These are phyloP conservation scores for Mercurialis annua DNA, from an alignment of 345 rosid genomes.

Conservation along the genomic window DNA sequence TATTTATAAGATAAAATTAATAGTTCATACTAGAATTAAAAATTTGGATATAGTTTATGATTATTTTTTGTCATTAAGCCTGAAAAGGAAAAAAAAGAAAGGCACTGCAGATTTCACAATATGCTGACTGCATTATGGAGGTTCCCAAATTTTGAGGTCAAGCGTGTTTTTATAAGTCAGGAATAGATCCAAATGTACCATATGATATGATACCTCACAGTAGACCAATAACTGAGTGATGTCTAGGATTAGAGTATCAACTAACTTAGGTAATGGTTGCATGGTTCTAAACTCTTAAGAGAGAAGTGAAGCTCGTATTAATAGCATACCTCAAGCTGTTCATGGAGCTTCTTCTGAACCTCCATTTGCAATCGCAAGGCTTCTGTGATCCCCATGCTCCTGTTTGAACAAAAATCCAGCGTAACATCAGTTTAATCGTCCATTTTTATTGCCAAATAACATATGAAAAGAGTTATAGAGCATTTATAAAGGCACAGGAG, in stretches of 20 bases:
- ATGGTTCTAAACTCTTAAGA: not conserved
- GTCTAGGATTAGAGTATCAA: not conserved
- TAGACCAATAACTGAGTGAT: not conserved
- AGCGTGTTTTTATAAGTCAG: not conserved
- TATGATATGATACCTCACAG: not conserved
- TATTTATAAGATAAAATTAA: too few relatives aligned
- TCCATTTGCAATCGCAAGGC: constrained; percentile 87
- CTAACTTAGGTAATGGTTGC: not conserved
- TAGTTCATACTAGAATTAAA: too few relatives aligned
- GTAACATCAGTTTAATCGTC: constrained; percentile 10
- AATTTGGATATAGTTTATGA: too few relatives aligned
- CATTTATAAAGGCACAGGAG: not conserved
- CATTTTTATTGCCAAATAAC: not conserved
- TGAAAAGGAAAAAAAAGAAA: not conserved
- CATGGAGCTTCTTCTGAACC: constrained; percentile 92
- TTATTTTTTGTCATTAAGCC: too few relatives aligned
- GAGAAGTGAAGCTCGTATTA: constrained; percentile 11
- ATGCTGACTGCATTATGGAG: too few relatives aligned
- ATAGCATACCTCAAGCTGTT: constrained; percentile 81
- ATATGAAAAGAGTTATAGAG: not conserved
- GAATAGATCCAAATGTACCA: not conserved
- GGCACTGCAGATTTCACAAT: not conserved
- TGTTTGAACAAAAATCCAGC: constrained; percentile 21
- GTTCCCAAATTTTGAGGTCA: not conserved
- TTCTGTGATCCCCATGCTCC: constrained; percentile 66